A percentile compares a stretch with the other conserved stretches of the same genome.
These are phyloP conservation scores for Yamadazyma siamensis DNA, from an alignment of 1,139 yeast species.

Conservation along the genomic window DNA sequence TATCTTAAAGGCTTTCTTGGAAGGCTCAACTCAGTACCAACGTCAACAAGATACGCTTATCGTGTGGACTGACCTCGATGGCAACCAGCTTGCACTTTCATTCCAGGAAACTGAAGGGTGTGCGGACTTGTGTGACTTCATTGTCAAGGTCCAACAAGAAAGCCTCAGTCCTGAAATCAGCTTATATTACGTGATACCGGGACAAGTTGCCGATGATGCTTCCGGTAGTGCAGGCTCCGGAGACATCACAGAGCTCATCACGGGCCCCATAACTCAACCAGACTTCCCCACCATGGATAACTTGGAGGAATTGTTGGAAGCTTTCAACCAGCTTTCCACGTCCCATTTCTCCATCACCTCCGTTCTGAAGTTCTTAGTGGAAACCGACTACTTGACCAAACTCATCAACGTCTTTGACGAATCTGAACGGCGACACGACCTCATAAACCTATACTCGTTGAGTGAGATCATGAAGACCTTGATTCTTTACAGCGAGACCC, in stretches of 20 bases:
- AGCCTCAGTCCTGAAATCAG: constrained; percentile 66
- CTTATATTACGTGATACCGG: constrained; percentile 66
- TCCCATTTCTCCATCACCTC: constrained; percentile 54
- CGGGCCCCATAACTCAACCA: constrained; percentile 78
- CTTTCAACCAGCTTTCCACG: constrained; percentile 54
- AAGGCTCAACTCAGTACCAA: constrained; percentile 80
- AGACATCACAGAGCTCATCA: constrained; percentile 71
- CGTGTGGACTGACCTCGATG: constrained; percentile 85
- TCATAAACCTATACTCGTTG: constrained; percentile 56
- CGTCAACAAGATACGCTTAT: constrained; percentile 92
- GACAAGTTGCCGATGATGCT: constrained; percentile 21
- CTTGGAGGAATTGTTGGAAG: constrained; percentile 48
- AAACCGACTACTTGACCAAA: constrained; percentile 49
- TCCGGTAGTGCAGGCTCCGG: constrained; percentile 21
- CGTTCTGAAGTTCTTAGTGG: constrained; percentile 49
- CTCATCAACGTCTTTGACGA: constrained; percentile 51
- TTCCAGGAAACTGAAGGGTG: constrained; percentile 95
- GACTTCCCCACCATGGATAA: constrained; percentile 46
- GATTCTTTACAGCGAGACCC: constrained; percentile 67
- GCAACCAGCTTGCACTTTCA: constrained; percentile 82
- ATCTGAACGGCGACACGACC: constrained; percentile 51
- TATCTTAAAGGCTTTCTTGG: constrained; percentile 61
- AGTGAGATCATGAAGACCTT: constrained; percentile 72
- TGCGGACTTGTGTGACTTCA: constrained; percentile 74
- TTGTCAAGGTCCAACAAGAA: constrained; percentile 62